phyloP scores from a whole-genome alignment of 2,329 filamentous ascomycete genomes.

The Diaporthe sp. region DNA sequence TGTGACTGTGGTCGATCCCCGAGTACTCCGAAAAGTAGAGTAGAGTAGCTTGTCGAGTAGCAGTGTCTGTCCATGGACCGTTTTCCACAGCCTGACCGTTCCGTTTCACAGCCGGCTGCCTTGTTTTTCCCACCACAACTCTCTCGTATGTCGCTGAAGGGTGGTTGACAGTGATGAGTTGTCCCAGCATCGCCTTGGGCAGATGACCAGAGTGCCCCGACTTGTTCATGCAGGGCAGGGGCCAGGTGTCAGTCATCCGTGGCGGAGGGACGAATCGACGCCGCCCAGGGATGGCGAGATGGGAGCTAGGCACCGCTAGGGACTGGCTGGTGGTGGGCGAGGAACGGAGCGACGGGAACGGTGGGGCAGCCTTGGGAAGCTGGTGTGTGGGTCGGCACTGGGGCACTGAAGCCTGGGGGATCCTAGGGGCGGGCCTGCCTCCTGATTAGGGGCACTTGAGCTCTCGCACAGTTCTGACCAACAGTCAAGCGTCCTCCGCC shows the following conservation, averaged over 20 bases:
- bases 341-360: constrained; percentile 38
- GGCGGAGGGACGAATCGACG: constrained; percentile 26
- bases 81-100: constrained; percentile 1
- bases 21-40: no score
- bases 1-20: not conserved
- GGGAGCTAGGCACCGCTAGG: constrained; percentile 17
- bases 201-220: constrained; percentile 35
- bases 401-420: not conserved
- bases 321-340: constrained; percentile 22
- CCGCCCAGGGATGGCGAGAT: not conserved
- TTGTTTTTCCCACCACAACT: not conserved
- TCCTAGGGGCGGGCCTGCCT: not conserved
- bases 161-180: constrained; percentile 40
- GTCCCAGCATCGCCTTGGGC: constrained; percentile 36
- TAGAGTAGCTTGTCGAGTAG: not conserved
- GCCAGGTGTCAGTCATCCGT: constrained; percentile 39
- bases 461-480: not conserved
- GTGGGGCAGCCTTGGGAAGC: constrained; percentile 30
- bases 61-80: constrained; percentile 1
- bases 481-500: constrained; percentile 28
- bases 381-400: constrained; percentile 7
- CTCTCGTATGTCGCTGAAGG: constrained; percentile 20
- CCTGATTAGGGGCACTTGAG: constrained; percentile 23
- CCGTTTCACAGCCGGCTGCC: not conserved
- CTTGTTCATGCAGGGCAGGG: constrained; percentile 37